Percentiles rank a stretch among this genome's conserved stretches.
Evolutionary conservation across 345 rosid species (phyloP).

Genomic region (Gossypioides kirkii): DNA sequence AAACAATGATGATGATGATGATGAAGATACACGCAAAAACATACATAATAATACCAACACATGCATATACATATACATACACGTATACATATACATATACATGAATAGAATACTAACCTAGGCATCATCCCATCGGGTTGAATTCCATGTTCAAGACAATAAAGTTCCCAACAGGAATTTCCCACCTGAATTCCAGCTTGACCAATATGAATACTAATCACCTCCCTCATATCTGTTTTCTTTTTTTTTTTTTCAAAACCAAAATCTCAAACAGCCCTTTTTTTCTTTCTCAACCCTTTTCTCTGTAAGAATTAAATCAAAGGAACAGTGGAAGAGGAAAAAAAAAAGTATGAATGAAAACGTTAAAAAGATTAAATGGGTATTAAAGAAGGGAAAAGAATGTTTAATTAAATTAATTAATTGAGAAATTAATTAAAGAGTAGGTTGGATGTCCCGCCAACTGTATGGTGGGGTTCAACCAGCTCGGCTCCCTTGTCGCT

Average conservation of each 20-base stretch:
- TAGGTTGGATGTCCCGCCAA: slow-evolving; percentile 20
- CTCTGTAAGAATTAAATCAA: neutral
- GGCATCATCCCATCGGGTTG: slow-evolving; percentile 66
- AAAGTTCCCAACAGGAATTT: slow-evolving; percentile 74
- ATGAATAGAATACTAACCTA: slow-evolving; percentile 22
- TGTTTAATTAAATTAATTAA: neutral
- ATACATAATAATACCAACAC: neutral
- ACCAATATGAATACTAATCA: slow-evolving; percentile 63
- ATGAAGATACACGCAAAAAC: neutral
- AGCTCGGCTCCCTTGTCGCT: slow-evolving; percentile 24
- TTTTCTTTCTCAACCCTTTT: neutral
- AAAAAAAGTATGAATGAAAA: neutral
- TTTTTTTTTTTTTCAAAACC: neutral
- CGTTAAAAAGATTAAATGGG: neutral
- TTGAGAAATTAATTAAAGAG: neutral
- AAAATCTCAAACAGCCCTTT: neutral
- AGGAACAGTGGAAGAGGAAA: neutral
- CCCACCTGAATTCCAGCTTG: slow-evolving; percentile 81
- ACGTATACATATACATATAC: neutral
- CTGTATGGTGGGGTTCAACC: slow-evolving; percentile 15
- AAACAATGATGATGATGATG: neutral
- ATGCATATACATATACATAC: neutral
- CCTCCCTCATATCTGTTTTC: slow-evolving; percentile 45
- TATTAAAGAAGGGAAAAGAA: neutral
- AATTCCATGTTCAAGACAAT: slow-evolving; percentile 74